phyloP scores from a whole-genome alignment of 2,329 filamentous ascomycete genomes.

The Neofusicoccum ribis region DNA sequence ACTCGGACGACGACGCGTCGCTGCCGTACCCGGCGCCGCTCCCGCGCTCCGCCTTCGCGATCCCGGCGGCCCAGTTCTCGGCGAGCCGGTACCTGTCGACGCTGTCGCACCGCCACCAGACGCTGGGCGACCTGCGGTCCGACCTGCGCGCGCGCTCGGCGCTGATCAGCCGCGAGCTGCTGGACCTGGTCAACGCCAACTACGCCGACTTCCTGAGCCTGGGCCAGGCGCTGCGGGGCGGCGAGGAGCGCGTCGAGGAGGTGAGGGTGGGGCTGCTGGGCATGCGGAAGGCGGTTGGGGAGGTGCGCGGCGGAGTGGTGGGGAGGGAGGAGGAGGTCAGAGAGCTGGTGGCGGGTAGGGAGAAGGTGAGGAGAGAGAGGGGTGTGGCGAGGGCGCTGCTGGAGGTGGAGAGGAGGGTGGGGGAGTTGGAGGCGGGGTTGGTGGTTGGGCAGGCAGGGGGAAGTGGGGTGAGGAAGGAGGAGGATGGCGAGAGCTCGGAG shows the following conservation, averaged over 20 bases:
- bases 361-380: constrained; percentile 65
- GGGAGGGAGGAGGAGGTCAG: constrained; percentile 65
- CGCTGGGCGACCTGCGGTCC: constrained; percentile 84
- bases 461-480: constrained; percentile 21
- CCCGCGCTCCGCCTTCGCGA: constrained; percentile 78
- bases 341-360: constrained; percentile 66
- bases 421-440: constrained; percentile 63
- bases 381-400: constrained; percentile 63
- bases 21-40: constrained; percentile 66
- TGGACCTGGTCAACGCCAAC: constrained; percentile 93
- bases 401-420: constrained; percentile 65
- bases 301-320: constrained; percentile 66
- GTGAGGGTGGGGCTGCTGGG: constrained; percentile 83
- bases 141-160: constrained; percentile 82
- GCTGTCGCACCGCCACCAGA: constrained; percentile 85
- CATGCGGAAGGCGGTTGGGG: constrained; percentile 79
- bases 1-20: neutral
- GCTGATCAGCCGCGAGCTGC: constrained; percentile 77
- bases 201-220: constrained; percentile 88
- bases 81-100: constrained; percentile 81
- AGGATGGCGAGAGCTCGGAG: constrained; percentile 28
- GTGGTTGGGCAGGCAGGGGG: constrained; percentile 47
- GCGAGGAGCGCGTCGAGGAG: constrained; percentile 88
- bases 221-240: constrained; percentile 77
- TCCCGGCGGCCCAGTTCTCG: constrained; percentile 64